phyloP scores from a whole-genome alignment of 192 early-diverging fungal genomes.

The Podila clonocystis region DNA sequence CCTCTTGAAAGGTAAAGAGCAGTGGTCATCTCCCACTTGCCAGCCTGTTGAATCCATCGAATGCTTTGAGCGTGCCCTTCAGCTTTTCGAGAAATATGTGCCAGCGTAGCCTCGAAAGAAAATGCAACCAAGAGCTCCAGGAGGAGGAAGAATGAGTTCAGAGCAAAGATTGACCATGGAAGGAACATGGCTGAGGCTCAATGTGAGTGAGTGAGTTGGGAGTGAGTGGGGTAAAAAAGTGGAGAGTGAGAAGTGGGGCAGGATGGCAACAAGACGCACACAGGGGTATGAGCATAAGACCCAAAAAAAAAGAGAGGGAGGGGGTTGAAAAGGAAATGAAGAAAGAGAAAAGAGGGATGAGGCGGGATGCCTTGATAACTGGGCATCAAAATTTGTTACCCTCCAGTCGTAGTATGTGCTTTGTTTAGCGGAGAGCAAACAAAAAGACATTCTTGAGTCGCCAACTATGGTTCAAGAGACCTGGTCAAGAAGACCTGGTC shows the following conservation, averaged over 20 bases:
- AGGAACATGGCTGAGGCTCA: slow-evolving; percentile 6
- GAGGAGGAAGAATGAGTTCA: not conserved
- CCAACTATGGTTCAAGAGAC: too few relatives aligned
- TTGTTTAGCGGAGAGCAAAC: too few relatives aligned
- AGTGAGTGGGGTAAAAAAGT: not conserved
- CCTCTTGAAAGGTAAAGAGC: not conserved
- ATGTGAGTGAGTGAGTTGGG: not conserved
- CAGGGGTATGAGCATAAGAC: not conserved
- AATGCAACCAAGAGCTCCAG: not conserved
- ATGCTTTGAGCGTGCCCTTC: not conserved
- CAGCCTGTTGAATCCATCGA: slow-evolving; percentile 12
- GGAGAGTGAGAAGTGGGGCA: not conserved
- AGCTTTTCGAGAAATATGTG: not conserved
- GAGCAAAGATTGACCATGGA: not conserved
- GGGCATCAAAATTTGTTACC: too few relatives aligned
- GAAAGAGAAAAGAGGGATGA: too few relatives aligned
- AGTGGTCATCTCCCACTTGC: not conserved
- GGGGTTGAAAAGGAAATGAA: not conserved
- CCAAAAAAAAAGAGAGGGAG: not conserved
- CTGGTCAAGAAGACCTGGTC: too few relatives aligned
- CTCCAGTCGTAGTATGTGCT: too few relatives aligned
- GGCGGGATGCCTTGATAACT: too few relatives aligned
- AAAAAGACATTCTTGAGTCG: too few relatives aligned
- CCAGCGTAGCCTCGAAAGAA: not conserved
- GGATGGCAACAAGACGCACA: too few relatives aligned